Conservation (phyloP, 2,329 filamentous ascomycete species). For the Zymoseptoria passerinii region DNA sequence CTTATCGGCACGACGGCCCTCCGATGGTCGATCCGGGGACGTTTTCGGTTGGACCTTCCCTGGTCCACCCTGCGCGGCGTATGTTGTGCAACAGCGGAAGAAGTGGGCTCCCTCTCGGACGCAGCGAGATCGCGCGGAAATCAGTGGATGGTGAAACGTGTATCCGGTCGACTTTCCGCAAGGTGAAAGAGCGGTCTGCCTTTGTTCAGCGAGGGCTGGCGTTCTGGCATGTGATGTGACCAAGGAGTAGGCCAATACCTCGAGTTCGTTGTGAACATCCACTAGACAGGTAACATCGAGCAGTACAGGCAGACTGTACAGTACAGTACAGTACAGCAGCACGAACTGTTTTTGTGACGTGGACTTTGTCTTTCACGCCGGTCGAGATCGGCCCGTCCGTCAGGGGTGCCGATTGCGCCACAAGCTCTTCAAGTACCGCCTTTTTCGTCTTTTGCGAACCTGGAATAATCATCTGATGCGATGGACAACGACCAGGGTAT, state of each 20-base stretch:
- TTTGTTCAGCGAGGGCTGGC: not conserved
- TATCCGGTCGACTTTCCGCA: slow-evolving; percentile 3
- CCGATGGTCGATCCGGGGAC: not conserved
- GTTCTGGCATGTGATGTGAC: not conserved
- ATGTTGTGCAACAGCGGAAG: not conserved
- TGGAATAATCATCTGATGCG: not conserved
- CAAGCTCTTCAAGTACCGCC: not conserved
- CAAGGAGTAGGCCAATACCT: too few relatives aligned
- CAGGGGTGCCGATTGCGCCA: not conserved
- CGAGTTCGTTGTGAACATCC: too few relatives aligned
- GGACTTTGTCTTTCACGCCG: not conserved
- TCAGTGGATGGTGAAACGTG: slow-evolving; percentile 13
- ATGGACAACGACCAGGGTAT: not conserved
- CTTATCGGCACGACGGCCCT: not conserved
- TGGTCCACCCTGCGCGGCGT: not conserved
- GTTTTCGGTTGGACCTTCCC: not conserved
- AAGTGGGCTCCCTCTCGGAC: not conserved
- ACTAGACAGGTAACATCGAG: too few relatives aligned
- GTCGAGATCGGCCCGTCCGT: not conserved
- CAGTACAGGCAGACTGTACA: too few relatives aligned
- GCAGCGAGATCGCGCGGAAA: slow-evolving; percentile 4
- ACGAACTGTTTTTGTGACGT: not conserved
- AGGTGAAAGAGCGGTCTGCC: slow-evolving; percentile 10
- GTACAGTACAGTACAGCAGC: too few relatives aligned
- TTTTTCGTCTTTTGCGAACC: too few relatives aligned